These are phyloP conservation scores for Ceriops tagal DNA, from an alignment of 345 rosid genomes.

Conservation along the genomic window DNA sequence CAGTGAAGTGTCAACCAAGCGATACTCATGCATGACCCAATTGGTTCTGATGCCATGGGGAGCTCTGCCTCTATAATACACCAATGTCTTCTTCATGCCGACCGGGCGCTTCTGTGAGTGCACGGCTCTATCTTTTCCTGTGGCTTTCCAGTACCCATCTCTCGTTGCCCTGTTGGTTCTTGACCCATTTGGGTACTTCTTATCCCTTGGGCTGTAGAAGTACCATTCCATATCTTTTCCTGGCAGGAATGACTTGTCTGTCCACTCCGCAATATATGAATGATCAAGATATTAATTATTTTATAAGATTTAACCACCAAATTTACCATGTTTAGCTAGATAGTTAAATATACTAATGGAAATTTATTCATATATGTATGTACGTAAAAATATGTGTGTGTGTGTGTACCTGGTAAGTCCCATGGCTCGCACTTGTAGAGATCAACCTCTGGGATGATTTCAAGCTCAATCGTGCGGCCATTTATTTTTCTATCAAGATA, in stretches of 20 bases:
- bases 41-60: slow-evolving; percentile 56
- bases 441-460: slow-evolving; percentile 75
- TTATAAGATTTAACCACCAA: neutral
- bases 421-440: slow-evolving; percentile 80
- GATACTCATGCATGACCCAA: slow-evolving; percentile 86
- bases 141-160: slow-evolving; percentile 78
- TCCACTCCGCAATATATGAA: neutral
- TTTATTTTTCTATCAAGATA: slow-evolving; percentile 65
- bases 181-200: slow-evolving; percentile 76
- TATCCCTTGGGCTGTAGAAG: slow-evolving; percentile 70
- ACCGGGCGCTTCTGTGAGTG: slow-evolving; percentile 45
- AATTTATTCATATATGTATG: too few relatives aligned
- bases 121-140: slow-evolving; percentile 56
- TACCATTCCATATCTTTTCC: slow-evolving; percentile 86
- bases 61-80: slow-evolving; percentile 64
- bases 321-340: too few relatives aligned
- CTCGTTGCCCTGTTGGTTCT: slow-evolving; percentile 72
- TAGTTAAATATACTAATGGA: too few relatives aligned
- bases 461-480: slow-evolving; percentile 62
- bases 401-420: slow-evolving; percentile 64
- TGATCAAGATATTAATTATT: too few relatives aligned
- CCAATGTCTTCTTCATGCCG: slow-evolving; percentile 82
- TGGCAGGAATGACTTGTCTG: slow-evolving; percentile 68
- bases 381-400: neutral
- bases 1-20: slow-evolving; percentile 35